Evolutionary conservation across 306 rosid genomes (phyloP), one percentile per base, ranked within the genome.

Genomic region (Glycine soja): DNA sequence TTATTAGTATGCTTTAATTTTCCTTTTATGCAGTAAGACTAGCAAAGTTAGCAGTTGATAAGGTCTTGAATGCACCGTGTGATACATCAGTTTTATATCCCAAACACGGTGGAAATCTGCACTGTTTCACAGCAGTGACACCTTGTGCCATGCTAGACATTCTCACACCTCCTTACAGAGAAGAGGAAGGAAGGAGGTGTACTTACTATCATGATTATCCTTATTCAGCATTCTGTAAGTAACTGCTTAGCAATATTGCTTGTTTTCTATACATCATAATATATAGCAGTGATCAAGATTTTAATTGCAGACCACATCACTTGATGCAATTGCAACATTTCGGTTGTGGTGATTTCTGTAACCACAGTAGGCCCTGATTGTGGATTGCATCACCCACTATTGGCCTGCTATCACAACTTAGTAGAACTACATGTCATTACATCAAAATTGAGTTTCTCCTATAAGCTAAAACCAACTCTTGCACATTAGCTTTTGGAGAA

Each of bases 71-170:
- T 11, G 92, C 94, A 75, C 94, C 97, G 3, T 88, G 97, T 57
- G 92, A 77, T 50, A 82, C 97, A 72, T 86, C 98, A 16, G 89
- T 91, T 79, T 85, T 95, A 79, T 90, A 93, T 86, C 98, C 98
- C 50, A 90, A 83, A 46, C 80, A 72, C 4, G 97, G 98, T 32
- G 99, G 99, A 3, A 95, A 95, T 82, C 86, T 95, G 67, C 99
- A 95, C 86, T 89, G 92, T 81, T 95, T 95, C 86, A 93, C 97
- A 8, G 97, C 99, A 16, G 86, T 90, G 57, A 88, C 97, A 6
- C 96, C 96, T 34, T 93, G 99, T 82, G 98, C 98, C 5, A 85
- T 95, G 84, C 88, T 95, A 43, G 99, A 95, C 86, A 61, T 95
- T 83, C 97, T 95, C 50, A 65, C 97, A 0, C 99, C 99, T 69